Conservation (phyloP, 2,329 filamentous ascomycete genomes). For the Colletotrichum sidae region DNA sequence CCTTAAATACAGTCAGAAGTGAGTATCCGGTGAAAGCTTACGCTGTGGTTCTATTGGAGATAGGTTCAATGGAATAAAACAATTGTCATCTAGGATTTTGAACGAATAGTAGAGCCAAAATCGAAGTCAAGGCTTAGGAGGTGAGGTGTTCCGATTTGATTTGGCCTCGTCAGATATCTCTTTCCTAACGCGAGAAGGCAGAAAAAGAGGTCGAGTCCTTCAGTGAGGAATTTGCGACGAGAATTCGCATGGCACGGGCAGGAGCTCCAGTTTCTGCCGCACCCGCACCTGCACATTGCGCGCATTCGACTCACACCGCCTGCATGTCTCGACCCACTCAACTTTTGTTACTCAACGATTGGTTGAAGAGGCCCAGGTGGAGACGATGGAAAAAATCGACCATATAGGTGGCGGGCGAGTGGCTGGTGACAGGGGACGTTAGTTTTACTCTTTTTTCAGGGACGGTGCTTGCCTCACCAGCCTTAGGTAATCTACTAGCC, state of each 20-base stretch:
- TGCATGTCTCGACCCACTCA: conserved; percentile 26
- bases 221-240: conserved; percentile 38
- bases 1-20: too few species aligned
- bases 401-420: conserved; percentile 14
- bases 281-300: conserved; percentile 10
- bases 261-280: conserved; percentile 38
- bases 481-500: neutral
- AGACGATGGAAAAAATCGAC: conserved; percentile 34
- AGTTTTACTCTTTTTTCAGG: neutral
- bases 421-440: conserved; percentile 17
- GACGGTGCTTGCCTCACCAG: neutral
- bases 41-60: too few species aligned
- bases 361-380: conserved; percentile 9
- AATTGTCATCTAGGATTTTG: too few species aligned
- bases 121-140: too few species aligned
- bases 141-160: too few species aligned
- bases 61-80: too few species aligned
- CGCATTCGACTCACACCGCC: conserved; percentile 35
- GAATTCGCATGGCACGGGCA: conserved; percentile 36
- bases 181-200: conserved; percentile 24
- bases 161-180: too few species aligned
- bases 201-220: conserved; percentile 16
- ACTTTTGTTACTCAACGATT: too few species aligned
- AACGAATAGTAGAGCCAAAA: too few species aligned
- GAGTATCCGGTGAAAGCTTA: too few species aligned